Evolutionary conservation across 2,329 filamentous ascomycete species (phyloP).

Genomic region (Fusarium foetens): DNA sequence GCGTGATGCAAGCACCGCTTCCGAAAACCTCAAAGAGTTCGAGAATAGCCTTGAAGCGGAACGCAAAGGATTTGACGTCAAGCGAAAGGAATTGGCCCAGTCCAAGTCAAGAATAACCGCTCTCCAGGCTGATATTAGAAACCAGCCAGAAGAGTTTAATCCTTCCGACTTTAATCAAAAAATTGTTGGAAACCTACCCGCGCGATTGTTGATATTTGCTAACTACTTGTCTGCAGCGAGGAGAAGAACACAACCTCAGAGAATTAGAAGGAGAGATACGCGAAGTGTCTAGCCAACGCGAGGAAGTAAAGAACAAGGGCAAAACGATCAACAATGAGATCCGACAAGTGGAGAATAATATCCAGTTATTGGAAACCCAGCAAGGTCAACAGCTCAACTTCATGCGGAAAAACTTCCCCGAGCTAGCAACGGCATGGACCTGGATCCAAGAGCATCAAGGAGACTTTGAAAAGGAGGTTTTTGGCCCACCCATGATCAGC

Average conservation of each 20-base stretch:
- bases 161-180: constrained; percentile 75
- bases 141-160: constrained; percentile 74
- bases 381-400: constrained; percentile 77
- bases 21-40: constrained; percentile 56
- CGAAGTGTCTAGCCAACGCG: constrained; percentile 52
- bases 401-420: constrained; percentile 67
- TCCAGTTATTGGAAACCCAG: constrained; percentile 74
- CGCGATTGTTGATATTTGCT: constrained; percentile 10
- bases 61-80: constrained; percentile 58
- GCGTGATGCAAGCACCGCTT: constrained; percentile 49
- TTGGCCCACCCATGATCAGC: constrained; percentile 81
- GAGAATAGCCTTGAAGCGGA: constrained; percentile 61
- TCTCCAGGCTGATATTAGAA: constrained; percentile 71
- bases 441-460: constrained; percentile 81
- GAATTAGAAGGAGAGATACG: constrained; percentile 60
- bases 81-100: constrained; percentile 61
- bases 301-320: constrained; percentile 56
- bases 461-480: constrained; percentile 79
- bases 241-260: constrained; percentile 66
- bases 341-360: constrained; percentile 56
- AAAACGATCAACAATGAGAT: constrained; percentile 53
- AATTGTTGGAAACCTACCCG: constrained; percentile 64
- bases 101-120: constrained; percentile 68
- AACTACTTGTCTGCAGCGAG: constrained; percentile 58
- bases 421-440: constrained; percentile 77